Conservation (phyloP, 495 filamentous ascomycete genomes). For the Eremomyces bilateralis region DNA sequence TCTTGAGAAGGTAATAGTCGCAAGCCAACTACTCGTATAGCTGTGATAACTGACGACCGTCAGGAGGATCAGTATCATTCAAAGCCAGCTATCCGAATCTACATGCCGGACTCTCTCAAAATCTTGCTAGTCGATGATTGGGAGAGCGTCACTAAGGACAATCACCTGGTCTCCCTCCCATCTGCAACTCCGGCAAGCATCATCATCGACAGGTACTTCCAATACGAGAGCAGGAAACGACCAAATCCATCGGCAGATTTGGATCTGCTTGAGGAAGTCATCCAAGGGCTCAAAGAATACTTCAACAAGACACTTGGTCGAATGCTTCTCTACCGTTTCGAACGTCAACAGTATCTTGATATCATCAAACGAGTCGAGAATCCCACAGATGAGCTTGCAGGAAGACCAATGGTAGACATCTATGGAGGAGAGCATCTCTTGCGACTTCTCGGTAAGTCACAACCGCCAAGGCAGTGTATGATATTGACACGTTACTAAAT, state of each 20-base stretch:
- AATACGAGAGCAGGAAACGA: conserved; percentile 45
- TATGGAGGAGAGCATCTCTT: conserved; percentile 86
- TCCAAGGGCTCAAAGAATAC: conserved; percentile 68
- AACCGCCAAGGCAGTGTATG: not conserved
- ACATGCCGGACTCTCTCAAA: conserved; percentile 69
- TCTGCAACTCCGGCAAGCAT: conserved; percentile 47
- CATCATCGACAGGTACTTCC: conserved; percentile 61
- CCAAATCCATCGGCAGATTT: conserved; percentile 38
- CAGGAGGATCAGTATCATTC: not conserved
- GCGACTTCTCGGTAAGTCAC: conserved; percentile 58
- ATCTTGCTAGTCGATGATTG: conserved; percentile 88
- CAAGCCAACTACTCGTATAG: no score
- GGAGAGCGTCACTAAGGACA: conserved; percentile 94
- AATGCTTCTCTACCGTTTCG: conserved; percentile 79
- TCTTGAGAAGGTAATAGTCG: conserved; percentile 56
- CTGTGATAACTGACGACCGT: no score
- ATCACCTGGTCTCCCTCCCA: conserved; percentile 65
- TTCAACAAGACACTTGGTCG: conserved; percentile 73
- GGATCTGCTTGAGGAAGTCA: conserved; percentile 74
- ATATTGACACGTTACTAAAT: conserved; percentile 5
- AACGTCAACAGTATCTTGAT: conserved; percentile 64
- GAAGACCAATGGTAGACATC: conserved; percentile 48
- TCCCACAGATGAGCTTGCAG: conserved; percentile 31
- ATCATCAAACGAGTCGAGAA: conserved; percentile 40
- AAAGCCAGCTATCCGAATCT: conserved; percentile 42